Evolutionary conservation across 176 grass and related monocot species (phyloP), one percentile per base, ranked within the genome.

Genomic region (Eleusine coracana): DNA sequence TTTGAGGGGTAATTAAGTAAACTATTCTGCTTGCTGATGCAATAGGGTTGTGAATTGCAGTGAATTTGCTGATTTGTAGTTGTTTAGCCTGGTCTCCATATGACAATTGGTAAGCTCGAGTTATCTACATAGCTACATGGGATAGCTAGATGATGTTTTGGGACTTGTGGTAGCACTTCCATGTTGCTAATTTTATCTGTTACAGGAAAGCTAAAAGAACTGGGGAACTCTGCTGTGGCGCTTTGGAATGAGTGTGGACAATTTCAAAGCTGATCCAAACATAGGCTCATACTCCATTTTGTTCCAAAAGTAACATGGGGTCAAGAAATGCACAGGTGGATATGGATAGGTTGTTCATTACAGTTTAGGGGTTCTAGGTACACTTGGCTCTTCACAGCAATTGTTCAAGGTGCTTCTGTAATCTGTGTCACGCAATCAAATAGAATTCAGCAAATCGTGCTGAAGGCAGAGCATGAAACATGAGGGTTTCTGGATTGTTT

Each of bases 181-280:
- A n/a, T n/a, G n/a, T n/a, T n/a, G n/a, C n/a, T n/a, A n/a, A 29
- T 77, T 44, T 31, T 63, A 36, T 68, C 14, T 83, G 2, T 75
- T 88, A 74, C 91, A 93, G 94, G 5, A 80, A 97, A 97, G 64
- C 66, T 97, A 10, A 93, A 97, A 91, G 94, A 97, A 65, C 14
- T 97, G 86, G 91, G 94, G 6, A 97, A 93, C 62, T 93, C 89
- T 49, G 89, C 77, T 97, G 60, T 86, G 91, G 20, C 69, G 78
- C 27, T 97, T 97, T 6, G 88, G 91, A 54, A 93, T 97, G 94
- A 97, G 89, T 16, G 76, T 93, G 27, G 89, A 97, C 78, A 93
- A 97, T 42, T 97, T 97, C 78, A 93, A 97, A 69, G 42, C 91
- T 42, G 89, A 97, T 84, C 91, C 94, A 85, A 91, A 93, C 86